Evolutionary conservation across 2,329 filamentous ascomycete species (phyloP), one percentile per base, ranked within the genome.

Genomic region (Alternaria sp.): DNA sequence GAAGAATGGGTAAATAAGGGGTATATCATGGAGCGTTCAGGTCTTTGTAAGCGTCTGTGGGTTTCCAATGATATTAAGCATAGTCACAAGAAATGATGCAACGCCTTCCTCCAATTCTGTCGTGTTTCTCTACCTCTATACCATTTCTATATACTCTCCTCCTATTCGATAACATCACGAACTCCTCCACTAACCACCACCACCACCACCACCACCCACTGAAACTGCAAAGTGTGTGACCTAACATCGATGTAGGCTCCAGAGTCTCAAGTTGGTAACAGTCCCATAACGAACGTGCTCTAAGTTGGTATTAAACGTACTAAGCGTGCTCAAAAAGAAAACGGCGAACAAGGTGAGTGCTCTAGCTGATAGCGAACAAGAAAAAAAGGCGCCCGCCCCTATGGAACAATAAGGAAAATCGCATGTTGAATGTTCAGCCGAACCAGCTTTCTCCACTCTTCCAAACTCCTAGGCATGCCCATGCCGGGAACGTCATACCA

Each of bases 351-450:
- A 50, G 30, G 45, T 51, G 32, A 40, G 52, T 61, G 52, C 46
- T 46, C 53, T 28, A 45, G 53, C 53, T 46, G 49, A 56, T 46
- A 28, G 25, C 53, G 51, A 40, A 61, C 44, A 49, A 57, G 43
- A 30, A 57, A 54, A 28, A 26, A 25, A 21, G 36, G 26, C 46
- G 45, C 59, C 52, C 26, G 59, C 59, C 45, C 19, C 19, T 44
- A 45, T 46, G 15, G 7, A 21, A 30, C 11, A 26, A 40, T 40
- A 36, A 36, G 32, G 36, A 40, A 21, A 21, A 51, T 15, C 36
- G 28, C 52, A 61, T 57, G 59, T 61, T 61, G 59, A 61, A 61
- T 61, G 45, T 40, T 52, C 51, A 44, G 58, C 58, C 21, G n/a
- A 25, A 12, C 13, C 28, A 40, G 21, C 58, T 56, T 49, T 43